Base-by-base conservation (phyloP, 2,329 filamentous ascomycete genomes). In the Lomentospora prolificans region DNA sequence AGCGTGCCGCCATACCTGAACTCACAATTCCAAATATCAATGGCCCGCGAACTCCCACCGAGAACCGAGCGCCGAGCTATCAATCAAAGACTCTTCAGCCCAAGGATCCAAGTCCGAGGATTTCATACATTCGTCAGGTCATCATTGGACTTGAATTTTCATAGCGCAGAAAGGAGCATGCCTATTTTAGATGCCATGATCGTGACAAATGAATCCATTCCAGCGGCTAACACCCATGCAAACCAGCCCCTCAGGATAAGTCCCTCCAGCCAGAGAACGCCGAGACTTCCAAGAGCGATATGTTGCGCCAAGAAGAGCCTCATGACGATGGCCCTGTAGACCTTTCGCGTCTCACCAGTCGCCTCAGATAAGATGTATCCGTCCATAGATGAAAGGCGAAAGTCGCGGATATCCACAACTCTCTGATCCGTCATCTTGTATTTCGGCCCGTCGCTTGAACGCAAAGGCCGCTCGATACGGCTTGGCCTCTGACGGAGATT, bases 381-480 rank as follows among this genome's bases (percentile, higher is more conserved):
- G 59, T 81, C 77, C 74, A 80, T 76, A 22, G 72, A 69, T 1
- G 76, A 79, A 12, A 75, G 72, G 31, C 74, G 71, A 61, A 78
- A 77, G 7, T 64, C 67, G 19, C 74, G 71, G 48, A 78, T 74
- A 50, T 79, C 75, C 17, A 68, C 60, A 22, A 52, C 51, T 31
- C 30, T 33, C 46, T 41, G 36, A 25, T 50, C 22, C 22, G 50
- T 50, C 6, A 55, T 51, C 5, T 56, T 22, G n/a, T 58, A 19
- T 8, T 55, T 36, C 1, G 55, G 25, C 2, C 53, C 44, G 30
- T 67, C 65, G 3, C 64, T 67, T 4, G 74, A 77, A 3, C 69
- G 73, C 58, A 73, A 63, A 1, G 72, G 74, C 50, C 67, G 65
- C 51, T 70, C 64, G 25, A 78, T 72, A 17, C 63, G 68, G 48